These are phyloP conservation scores for Teratosphaeria nubilosa DNA, from an alignment of 2,329 filamentous ascomycete genomes.

Conservation along the genomic window DNA sequence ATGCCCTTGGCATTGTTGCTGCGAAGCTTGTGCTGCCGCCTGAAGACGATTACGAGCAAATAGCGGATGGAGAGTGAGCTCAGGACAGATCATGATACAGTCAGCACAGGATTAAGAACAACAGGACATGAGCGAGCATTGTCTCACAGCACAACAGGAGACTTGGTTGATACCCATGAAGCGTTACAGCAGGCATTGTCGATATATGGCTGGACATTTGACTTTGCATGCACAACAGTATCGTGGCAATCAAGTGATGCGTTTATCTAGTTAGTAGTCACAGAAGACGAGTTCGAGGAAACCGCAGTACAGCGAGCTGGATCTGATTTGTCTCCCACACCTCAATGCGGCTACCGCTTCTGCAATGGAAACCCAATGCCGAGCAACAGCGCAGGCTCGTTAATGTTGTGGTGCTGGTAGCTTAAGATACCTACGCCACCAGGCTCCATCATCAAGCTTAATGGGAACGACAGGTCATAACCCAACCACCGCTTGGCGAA, in stretches of 20 bases:
- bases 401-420: constrained; percentile 69
- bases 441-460: constrained; percentile 67
- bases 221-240: not conserved
- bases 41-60: constrained; percentile 81
- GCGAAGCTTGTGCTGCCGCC: constrained; percentile 62
- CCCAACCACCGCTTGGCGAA: constrained; percentile 77
- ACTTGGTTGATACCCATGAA: not conserved
- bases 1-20: constrained; percentile 48
- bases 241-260: not conserved
- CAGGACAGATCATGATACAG: not conserved
- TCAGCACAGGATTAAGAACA: not conserved
- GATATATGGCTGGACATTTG: not conserved
- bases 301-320: no score
- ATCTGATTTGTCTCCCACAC: not conserved
- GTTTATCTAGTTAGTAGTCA: not conserved
- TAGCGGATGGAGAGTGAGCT: constrained; percentile 21
- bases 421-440: constrained; percentile 76
- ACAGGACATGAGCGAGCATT: not conserved
- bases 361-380: constrained; percentile 54
- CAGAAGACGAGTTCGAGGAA: not conserved
- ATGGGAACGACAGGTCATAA: constrained; percentile 55
- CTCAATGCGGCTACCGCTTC: not conserved
- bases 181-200: not conserved
- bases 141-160: not conserved
- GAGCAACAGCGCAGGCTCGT: constrained; percentile 70